These are phyloP conservation scores for Trametes coccinea DNA, from an alignment of 768 basidiomycete genomes.

Conservation along the genomic window DNA sequence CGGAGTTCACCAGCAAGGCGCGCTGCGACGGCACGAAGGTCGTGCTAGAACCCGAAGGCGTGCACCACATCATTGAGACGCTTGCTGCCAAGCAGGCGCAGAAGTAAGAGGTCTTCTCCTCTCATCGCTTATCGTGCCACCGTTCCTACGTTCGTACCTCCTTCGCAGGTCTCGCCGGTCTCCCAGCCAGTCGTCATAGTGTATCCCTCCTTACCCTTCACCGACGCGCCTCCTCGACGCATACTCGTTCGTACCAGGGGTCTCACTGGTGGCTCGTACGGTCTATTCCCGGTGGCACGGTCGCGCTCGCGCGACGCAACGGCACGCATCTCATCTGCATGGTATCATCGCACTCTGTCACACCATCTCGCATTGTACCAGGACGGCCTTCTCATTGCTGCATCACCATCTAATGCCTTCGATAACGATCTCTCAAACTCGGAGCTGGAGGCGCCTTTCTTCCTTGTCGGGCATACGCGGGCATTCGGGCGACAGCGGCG, in stretches of 20 bases:
- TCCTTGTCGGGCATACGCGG: background rate
- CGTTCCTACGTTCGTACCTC: background rate
- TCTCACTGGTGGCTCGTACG: background rate
- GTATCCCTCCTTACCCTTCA: background rate
- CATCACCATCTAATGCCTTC: background rate
- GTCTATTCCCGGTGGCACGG: background rate
- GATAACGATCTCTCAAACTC: background rate
- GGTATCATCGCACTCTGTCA: background rate
- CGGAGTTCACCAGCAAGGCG: slow-evolving; percentile 80
- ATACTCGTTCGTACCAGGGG: background rate
- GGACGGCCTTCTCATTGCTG: background rate
- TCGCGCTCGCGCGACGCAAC: background rate
- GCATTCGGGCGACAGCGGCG: background rate
- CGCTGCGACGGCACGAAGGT: slow-evolving; percentile 84
- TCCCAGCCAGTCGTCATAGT: background rate
- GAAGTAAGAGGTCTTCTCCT: slow-evolving; percentile 9
- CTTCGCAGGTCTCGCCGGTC: slow-evolving; percentile 2
- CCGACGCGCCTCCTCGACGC: background rate
- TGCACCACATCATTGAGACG: slow-evolving; percentile 45
- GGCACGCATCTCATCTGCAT: background rate
- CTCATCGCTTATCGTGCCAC: background rate
- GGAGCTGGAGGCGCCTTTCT: background rate
- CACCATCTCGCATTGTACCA: background rate
- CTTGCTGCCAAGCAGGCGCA: slow-evolving; percentile 35
- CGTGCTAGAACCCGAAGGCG: slow-evolving; percentile 58